Percentiles rank a stretch among this genome's conserved stretches.
Conservation (phyloP, 2,329 filamentous ascomycete genomes). For the Cadophora malorum region DNA sequence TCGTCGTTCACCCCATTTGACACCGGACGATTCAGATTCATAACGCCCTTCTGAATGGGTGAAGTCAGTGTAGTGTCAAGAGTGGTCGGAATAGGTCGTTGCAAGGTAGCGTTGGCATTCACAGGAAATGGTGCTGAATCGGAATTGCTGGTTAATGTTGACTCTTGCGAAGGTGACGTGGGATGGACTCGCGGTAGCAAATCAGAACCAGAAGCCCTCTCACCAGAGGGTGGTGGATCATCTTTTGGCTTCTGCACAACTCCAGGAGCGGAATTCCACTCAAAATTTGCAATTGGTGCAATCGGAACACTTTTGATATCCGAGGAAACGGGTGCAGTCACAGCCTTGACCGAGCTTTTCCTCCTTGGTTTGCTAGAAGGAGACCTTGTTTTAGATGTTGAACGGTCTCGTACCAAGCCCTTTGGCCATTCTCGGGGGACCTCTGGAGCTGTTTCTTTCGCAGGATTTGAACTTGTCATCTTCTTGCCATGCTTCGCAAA, state of each 20-base stretch:
- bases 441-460: constrained; percentile 28
- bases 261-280: constrained; percentile 33
- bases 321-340: constrained; percentile 4
- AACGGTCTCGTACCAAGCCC: constrained; percentile 31
- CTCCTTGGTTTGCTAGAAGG: constrained; percentile 31
- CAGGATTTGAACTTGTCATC: constrained; percentile 25
- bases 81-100: constrained; percentile 7
- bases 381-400: constrained; percentile 34
- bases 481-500: constrained; percentile 36
- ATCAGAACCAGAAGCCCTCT: not conserved
- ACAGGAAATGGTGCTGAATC: not conserved
- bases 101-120: not conserved
- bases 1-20: constrained; percentile 38
- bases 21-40: constrained; percentile 1
- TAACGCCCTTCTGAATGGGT: not conserved
- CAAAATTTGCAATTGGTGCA: constrained; percentile 35
- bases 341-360: constrained; percentile 35
- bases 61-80: not conserved
- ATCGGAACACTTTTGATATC: constrained; percentile 20
- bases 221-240: not conserved
- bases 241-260: not conserved
- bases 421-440: constrained; percentile 42
- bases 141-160: not conserved
- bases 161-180: not conserved
- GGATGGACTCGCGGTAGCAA: not conserved